Conservation (phyloP, 768 basidiomycete genomes). For the Sporobolomyces pararoseus region DNA sequence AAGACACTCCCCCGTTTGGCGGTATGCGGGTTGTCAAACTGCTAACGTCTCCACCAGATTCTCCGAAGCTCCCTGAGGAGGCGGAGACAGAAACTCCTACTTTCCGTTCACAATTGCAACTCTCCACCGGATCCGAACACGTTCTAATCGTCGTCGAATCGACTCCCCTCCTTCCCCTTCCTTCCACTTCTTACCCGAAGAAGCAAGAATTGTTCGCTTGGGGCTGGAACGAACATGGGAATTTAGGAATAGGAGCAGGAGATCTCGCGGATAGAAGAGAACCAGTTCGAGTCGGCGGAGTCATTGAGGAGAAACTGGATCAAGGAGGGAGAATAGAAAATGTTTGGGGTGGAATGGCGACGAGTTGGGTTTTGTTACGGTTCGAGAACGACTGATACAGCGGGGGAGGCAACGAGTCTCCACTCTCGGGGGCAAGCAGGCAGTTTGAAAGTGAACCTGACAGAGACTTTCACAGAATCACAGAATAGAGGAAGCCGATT, state of each 20-base stretch:
- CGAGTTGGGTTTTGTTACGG: slow-evolving; percentile 54
- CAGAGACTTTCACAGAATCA: too few species aligned
- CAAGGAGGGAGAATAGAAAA: slow-evolving; percentile 30
- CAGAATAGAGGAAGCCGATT: too few species aligned
- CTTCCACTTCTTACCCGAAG: background rate
- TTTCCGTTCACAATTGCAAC: background rate
- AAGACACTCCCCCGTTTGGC: too few species aligned
- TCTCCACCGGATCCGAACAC: slow-evolving; percentile 56
- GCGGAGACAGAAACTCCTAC: too few species aligned
- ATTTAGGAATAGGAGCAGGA: slow-evolving; percentile 59
- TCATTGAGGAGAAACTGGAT: background rate
- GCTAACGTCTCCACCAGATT: too few species aligned
- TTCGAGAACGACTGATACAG: background rate
- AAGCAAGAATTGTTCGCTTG: slow-evolving; percentile 66
- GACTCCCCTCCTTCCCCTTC: background rate
- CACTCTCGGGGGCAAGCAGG: too few species aligned
- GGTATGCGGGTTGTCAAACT: too few species aligned
- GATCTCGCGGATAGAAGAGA: background rate
- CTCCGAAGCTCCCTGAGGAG: too few species aligned
- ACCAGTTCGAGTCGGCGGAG: slow-evolving; percentile 19
- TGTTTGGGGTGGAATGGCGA: slow-evolving; percentile 58
- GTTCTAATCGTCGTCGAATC: slow-evolving; percentile 53
- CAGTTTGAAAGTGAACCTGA: too few species aligned
- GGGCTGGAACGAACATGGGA: slow-evolving; percentile 99
- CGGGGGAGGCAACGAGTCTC: too few species aligned